Base-by-base conservation (phyloP, 192 early-diverging fungal species). In the Coemansia sp. region DNA sequence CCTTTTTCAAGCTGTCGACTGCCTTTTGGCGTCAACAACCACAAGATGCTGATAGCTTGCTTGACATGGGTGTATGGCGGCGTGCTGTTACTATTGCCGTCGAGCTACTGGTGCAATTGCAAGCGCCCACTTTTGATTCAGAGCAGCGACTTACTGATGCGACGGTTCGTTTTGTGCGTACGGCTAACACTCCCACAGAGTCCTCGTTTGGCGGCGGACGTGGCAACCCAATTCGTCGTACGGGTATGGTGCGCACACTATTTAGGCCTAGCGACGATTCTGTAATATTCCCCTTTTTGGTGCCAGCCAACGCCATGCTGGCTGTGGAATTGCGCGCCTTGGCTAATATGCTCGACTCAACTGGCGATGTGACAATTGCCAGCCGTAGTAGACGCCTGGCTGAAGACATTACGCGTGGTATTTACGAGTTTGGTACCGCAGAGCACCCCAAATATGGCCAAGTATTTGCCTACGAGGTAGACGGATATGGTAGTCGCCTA, bases 191-290 rank as follows among this genome's bases (percentile, higher is more conserved):
- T 17, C 73, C 80, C 1, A 85, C 80, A 12, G 85, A 86, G 64
- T 69, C 80, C 10, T 82, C 74, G 50, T 75, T 74, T 66, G 57
- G 73, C 53, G 44, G 70, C 23, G 85, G 85, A 11, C 68, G 73
- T 10, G 85, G 85, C 25, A 69, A 77, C 14, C 76, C 80, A 3
- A 68, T 74, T 1, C 57, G 67, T 44, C 41, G 53, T 17, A 79
- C 75, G 10, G 86, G 80, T 9, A 71, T 85, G 73, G 73, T 88
- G 5, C 73, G 80, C 37, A 82, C 82, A 14, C 58, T 84, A 19
- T 88, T 90, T 60, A 66, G 87, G 45, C 89, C 89, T 9, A 84
- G 79, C 27, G 89, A 90, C 75, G 89, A 90, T 69, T 65, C 87
- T 5, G 74, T 70, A 21, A 74, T 80, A 0, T 78, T 88, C 27